Evolutionary conservation across 352 stramenopile genomes (phyloP).

Genomic region (Aphanomyces astaci): DNA sequence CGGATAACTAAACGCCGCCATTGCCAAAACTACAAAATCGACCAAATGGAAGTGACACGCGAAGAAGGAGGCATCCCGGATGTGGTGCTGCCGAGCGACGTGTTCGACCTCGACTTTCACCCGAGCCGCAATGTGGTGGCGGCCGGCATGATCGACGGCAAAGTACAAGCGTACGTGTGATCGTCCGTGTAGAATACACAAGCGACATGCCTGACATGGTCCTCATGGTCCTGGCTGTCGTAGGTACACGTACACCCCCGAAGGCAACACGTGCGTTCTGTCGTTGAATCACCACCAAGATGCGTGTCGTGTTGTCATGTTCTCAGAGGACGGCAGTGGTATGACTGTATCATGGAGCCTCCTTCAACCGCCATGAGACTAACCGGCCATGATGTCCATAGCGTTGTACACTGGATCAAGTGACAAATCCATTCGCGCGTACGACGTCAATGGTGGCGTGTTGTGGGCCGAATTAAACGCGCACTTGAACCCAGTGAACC

Average conservation of each 20-base stretch:
- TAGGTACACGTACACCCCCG: slow-evolving; percentile 76
- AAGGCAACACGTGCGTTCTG: slow-evolving; percentile 57
- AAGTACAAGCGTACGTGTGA: slow-evolving; percentile 67
- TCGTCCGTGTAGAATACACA: too few relatives aligned
- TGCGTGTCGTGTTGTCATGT: slow-evolving; percentile 56
- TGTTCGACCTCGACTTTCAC: slow-evolving; percentile 85
- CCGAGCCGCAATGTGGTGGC: slow-evolving; percentile 59
- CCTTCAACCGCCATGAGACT: background rate
- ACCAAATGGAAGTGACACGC: background rate
- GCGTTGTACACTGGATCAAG: slow-evolving; percentile 67
- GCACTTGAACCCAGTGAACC: slow-evolving; percentile 66
- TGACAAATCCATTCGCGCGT: slow-evolving; percentile 77
- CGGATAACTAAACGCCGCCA: background rate
- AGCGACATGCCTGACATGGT: too few relatives aligned
- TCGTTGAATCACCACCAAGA: slow-evolving; percentile 72
- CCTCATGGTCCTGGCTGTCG: too few relatives aligned
- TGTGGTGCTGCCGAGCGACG: slow-evolving; percentile 61
- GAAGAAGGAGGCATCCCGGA: slow-evolving; percentile 28
- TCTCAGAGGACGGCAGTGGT: slow-evolving; percentile 73
- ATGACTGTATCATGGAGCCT: slow-evolving; percentile 9
- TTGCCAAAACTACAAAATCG: background rate
- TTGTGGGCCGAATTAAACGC: slow-evolving; percentile 74
- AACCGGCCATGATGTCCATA: slow-evolving; percentile 23
- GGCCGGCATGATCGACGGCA: slow-evolving; percentile 58
- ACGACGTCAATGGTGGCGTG: slow-evolving; percentile 65